Percentiles rank a stretch among this genome's conserved stretches.
These are phyloP conservation scores for Vachellia pachyceras DNA, from an alignment of 306 rosid species.

Conservation along the genomic window DNA sequence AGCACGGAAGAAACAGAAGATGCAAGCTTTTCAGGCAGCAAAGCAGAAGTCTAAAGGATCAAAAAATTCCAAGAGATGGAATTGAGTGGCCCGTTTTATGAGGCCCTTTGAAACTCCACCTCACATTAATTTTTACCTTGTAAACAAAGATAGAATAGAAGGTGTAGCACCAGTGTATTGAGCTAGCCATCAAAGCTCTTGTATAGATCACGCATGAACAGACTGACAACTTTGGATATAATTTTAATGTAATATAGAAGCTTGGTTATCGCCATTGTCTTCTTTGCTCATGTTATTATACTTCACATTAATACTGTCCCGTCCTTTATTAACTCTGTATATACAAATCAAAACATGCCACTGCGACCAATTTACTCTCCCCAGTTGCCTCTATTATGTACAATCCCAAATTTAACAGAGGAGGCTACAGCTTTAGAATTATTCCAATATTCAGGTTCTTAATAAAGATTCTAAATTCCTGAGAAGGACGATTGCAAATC, in stretches of 20 bases:
- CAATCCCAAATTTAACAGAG: background rate
- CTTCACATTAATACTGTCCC: background rate
- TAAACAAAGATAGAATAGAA: slow-evolving; percentile 28
- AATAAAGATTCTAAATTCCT: no score
- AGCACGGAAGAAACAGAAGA: slow-evolving; percentile 88
- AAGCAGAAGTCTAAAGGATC: slow-evolving; percentile 84
- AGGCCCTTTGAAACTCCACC: slow-evolving; percentile 11
- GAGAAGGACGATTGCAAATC: no score
- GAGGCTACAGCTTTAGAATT: no score
- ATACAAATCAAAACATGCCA: background rate
- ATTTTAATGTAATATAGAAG: slow-evolving; percentile 36
- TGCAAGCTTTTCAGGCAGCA: slow-evolving; percentile 90
- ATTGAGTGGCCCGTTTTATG: slow-evolving; percentile 46
- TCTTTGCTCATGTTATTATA: background rate
- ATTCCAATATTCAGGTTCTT: background rate
- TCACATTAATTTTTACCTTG: slow-evolving; percentile 32
- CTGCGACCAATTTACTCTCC: background rate
- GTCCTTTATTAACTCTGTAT: background rate
- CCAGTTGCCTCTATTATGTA: background rate
- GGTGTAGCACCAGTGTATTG: slow-evolving; percentile 45
- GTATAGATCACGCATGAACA: slow-evolving; percentile 53
- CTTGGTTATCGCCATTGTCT: slow-evolving; percentile 25
- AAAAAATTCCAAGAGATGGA: slow-evolving; percentile 93
- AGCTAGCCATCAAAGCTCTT: slow-evolving; percentile 47
- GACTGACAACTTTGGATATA: slow-evolving; percentile 42